phyloP scores from a whole-genome alignment of 1,284 basidiomycete species.

The Puccinia polysora region DNA sequence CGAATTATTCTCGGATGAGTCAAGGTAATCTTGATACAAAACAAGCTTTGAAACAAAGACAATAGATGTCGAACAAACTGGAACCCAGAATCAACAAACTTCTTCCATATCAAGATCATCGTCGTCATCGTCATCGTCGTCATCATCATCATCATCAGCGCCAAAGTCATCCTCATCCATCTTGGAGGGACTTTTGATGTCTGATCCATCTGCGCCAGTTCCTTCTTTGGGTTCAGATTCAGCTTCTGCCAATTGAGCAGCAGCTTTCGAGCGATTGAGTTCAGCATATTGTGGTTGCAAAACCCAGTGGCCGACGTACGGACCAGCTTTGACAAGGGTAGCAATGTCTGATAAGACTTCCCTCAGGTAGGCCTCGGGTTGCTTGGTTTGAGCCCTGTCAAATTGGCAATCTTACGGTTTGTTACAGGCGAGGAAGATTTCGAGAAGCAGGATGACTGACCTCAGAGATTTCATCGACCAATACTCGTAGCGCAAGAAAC shows the following conservation, averaged over 20 bases:
- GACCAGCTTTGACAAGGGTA: constrained; percentile 70
- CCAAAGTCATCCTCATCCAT: constrained; percentile 36
- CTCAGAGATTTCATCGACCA: constrained; percentile 74
- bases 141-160: constrained; percentile 35
- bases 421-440: background rate
- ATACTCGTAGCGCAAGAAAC: constrained; percentile 72
- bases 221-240: constrained; percentile 16
- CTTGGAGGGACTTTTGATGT: constrained; percentile 10
- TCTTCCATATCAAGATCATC: constrained; percentile 38
- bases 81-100: constrained; percentile 29
- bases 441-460: background rate
- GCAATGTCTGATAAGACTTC: constrained; percentile 79
- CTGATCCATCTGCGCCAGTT: constrained; percentile 14
- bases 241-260: constrained; percentile 23
- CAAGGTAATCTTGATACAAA: too few species aligned
- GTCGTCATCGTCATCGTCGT: constrained; percentile 30
- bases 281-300: constrained; percentile 48
- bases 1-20: too few species aligned
- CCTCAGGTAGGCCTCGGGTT: constrained; percentile 85
- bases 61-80: too few species aligned
- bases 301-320: constrained; percentile 57
- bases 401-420: background rate
- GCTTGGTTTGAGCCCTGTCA: constrained; percentile 72
- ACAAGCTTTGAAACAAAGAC: too few species aligned
- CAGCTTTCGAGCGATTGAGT: constrained; percentile 36